Evolutionary conservation across 495 filamentous ascomycete genomes (phyloP).

Genomic region (Penicillium soppii): DNA sequence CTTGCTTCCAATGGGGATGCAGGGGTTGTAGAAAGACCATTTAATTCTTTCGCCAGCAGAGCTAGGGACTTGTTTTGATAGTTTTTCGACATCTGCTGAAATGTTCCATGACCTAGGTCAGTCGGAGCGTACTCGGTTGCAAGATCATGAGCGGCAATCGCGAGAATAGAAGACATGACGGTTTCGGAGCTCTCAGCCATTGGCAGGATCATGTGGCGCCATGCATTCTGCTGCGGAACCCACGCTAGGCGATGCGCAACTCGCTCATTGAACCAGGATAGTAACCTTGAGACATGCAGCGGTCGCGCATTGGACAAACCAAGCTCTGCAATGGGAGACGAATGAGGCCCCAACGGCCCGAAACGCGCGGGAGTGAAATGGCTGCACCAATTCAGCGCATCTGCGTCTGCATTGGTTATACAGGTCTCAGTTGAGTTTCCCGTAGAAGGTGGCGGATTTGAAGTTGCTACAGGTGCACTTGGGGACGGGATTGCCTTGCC

Average conservation of each 20-base stretch:
- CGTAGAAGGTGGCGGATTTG: background rate
- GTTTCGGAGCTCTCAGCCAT: slow-evolving; percentile 22
- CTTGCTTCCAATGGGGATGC: background rate
- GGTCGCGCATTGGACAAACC: slow-evolving; percentile 3
- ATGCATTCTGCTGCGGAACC: slow-evolving; percentile 26
- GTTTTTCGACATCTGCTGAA: slow-evolving; percentile 13
- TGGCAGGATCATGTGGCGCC: slow-evolving; percentile 24
- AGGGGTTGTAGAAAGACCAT: slow-evolving; percentile 6
- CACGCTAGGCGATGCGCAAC: slow-evolving; percentile 24
- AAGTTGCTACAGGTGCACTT: background rate
- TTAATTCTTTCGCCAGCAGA: slow-evolving; percentile 11
- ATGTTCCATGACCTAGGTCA: slow-evolving; percentile 7
- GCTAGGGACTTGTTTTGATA: slow-evolving; percentile 18
- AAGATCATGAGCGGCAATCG: slow-evolving; percentile 24
- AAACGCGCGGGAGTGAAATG: background rate
- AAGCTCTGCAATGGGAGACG: slow-evolving; percentile 4
- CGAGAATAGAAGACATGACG: slow-evolving; percentile 28
- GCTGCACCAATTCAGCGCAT: background rate
- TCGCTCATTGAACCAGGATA: slow-evolving; percentile 22
- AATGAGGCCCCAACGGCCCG: background rate
- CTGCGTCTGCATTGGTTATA: background rate
- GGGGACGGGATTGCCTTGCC: slow-evolving; percentile 9
- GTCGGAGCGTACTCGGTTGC: slow-evolving; percentile 14
- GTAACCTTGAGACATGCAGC: slow-evolving; percentile 12
- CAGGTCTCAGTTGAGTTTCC: background rate